Percentiles rank a stretch among this genome's conserved stretches.
phyloP scores from a whole-genome alignment of 1,139 yeast species.

The Geotrichum restrictum region DNA sequence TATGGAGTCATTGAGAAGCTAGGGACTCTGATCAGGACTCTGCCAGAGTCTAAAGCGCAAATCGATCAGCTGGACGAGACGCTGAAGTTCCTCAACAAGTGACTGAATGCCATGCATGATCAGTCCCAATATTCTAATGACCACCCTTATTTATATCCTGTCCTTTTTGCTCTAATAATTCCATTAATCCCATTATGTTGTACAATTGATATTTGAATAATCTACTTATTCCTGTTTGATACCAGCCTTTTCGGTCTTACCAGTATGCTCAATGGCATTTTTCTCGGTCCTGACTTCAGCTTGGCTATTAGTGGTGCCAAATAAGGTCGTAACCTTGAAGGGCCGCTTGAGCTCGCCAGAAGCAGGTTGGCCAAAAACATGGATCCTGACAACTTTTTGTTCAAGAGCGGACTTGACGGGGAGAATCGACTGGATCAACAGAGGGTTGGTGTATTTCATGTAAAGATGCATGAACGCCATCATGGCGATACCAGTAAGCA shows the following conservation, averaged over 20 bases:
- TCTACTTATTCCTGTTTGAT: constrained; percentile 71
- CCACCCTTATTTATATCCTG: background rate
- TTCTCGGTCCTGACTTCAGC: constrained; percentile 72
- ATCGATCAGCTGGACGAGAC: constrained; percentile 25
- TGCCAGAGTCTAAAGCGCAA: constrained; percentile 26
- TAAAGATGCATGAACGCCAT: constrained; percentile 98
- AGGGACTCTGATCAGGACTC: constrained; percentile 20
- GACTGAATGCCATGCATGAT: background rate
- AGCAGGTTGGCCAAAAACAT: constrained; percentile 78
- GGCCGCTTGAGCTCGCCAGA: constrained; percentile 95
- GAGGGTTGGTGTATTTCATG: constrained; percentile 97
- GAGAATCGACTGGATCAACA: constrained; percentile 88
- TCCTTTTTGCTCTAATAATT: background rate
- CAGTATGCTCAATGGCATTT: constrained; percentile 77
- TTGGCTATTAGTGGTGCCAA: constrained; percentile 64
- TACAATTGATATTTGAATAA: background rate
- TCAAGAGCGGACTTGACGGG: constrained; percentile 89
- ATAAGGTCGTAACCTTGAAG: constrained; percentile 81
- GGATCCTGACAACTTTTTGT: constrained; percentile 87
- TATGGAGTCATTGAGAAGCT: constrained; percentile 15
- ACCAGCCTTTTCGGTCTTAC: constrained; percentile 82
- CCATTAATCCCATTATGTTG: too few relatives aligned
- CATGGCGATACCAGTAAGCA: constrained; percentile 90
- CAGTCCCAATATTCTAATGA: background rate
- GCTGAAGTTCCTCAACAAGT: constrained; percentile 19